Evolutionary conservation across 257 asterid species (phyloP).

Genomic region (Nicotiana knightiana): DNA sequence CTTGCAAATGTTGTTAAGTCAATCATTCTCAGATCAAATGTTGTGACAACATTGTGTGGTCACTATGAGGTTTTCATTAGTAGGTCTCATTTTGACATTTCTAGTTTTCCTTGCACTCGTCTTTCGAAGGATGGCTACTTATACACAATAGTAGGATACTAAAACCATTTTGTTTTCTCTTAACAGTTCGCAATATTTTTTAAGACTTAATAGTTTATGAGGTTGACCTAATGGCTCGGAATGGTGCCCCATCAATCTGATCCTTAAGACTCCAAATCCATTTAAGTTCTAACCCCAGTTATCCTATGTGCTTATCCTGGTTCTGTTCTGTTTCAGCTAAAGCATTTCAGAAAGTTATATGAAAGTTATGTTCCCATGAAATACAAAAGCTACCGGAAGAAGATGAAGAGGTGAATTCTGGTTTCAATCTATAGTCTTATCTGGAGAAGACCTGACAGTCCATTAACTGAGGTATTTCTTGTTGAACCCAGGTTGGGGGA

Average conservation of each 20-base stretch:
- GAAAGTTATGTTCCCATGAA: slow-evolving; percentile 94
- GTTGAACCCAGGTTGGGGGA: slow-evolving; percentile 57
- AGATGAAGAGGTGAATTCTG: slow-evolving; percentile 63
- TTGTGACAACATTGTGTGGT: not conserved
- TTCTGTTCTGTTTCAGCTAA: slow-evolving; percentile 56
- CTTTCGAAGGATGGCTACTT: not conserved
- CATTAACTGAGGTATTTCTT: slow-evolving; percentile 18
- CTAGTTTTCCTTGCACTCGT: not conserved
- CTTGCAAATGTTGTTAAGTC: not conserved
- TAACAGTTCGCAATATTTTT: not conserved
- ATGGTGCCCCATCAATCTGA: not conserved
- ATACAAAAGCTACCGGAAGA: slow-evolving; percentile 69
- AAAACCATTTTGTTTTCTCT: not conserved
- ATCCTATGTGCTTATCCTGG: not conserved
- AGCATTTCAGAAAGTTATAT: slow-evolving; percentile 57
- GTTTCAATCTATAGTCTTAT: slow-evolving; percentile 1
- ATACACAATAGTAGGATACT: not conserved
- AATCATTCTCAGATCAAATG: not conserved
- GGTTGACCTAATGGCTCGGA: not conserved
- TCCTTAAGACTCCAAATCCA: not conserved
- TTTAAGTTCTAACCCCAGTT: not conserved
- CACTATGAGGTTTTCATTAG: not conserved
- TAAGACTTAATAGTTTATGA: not conserved
- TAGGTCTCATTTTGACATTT: not conserved
- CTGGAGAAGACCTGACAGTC: not conserved